Evolutionary conservation across 768 basidiomycete species (phyloP).

Genomic region (Hemileccinum impolitum): DNA sequence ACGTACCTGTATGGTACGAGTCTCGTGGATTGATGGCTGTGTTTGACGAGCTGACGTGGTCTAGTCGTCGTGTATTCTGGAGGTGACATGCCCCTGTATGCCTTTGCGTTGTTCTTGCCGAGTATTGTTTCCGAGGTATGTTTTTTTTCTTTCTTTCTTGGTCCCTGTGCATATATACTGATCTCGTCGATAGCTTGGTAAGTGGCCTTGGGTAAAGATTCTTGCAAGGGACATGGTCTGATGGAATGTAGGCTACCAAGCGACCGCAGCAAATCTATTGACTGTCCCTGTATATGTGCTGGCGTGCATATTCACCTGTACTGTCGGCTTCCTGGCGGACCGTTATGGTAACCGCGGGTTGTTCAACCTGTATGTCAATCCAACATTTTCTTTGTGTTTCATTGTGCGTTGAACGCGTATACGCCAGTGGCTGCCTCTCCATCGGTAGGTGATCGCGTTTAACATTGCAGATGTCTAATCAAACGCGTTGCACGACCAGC

Average conservation of each 20-base stretch:
- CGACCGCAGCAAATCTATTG: constrained; percentile 70
- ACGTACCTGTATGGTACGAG: constrained; percentile 50
- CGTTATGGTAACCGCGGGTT: constrained; percentile 55
- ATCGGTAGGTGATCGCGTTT: constrained; percentile 19
- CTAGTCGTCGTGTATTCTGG: constrained; percentile 57
- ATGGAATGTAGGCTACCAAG: constrained; percentile 49
- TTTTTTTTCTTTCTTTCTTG: not conserved
- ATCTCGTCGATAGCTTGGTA: constrained; percentile 37
- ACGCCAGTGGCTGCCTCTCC: constrained; percentile 23
- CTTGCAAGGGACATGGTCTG: not conserved
- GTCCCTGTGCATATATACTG: too few species aligned
- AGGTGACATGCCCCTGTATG: constrained; percentile 65
- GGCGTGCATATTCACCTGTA: constrained; percentile 64
- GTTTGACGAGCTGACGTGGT: not conserved
- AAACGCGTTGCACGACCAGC: constrained; percentile 30
- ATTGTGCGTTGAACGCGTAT: too few species aligned
- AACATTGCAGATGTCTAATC: not conserved
- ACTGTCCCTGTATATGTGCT: constrained; percentile 75
- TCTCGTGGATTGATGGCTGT: not conserved
- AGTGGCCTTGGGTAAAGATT: constrained; percentile 1
- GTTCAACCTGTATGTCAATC: constrained; percentile 54
- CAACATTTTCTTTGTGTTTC: too few species aligned
- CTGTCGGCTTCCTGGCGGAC: constrained; percentile 63
- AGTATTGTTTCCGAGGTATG: constrained; percentile 70
- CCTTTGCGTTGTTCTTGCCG: constrained; percentile 75